Conservation (phyloP, 441 rosid genomes). For the Populus tomentosa region DNA sequence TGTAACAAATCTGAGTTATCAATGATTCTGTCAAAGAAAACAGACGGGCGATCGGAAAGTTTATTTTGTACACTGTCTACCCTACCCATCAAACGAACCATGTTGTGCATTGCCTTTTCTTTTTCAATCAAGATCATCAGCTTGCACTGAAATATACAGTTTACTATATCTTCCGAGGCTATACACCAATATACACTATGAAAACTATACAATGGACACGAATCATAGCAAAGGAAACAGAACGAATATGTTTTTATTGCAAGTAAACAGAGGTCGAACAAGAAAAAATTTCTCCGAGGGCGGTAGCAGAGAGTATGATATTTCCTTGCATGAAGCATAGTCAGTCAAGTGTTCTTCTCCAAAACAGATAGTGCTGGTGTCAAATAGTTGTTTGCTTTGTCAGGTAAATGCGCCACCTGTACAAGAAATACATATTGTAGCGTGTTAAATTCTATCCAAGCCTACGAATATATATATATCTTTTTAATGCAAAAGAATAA, state of each 20-base stretch:
- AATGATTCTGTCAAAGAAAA: background rate
- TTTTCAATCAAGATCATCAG: background rate
- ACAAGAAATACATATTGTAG: background rate
- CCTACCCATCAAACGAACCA: background rate
- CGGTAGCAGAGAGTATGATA: background rate
- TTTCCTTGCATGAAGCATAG: background rate
- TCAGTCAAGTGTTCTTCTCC: constrained; percentile 77
- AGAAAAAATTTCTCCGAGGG: background rate
- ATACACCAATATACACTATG: constrained; percentile 10
- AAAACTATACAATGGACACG: background rate
- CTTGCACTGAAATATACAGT: constrained; percentile 4
- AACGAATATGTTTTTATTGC: background rate
- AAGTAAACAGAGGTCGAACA: background rate
- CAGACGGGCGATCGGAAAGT: background rate
- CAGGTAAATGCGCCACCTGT: constrained; percentile 96
- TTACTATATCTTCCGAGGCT: background rate
- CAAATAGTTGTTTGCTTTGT: constrained; percentile 95
- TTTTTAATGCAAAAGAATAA: too few relatives aligned
- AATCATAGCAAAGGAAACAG: background rate
- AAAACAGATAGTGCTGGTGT: constrained; percentile 86
- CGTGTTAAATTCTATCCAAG: constrained; percentile 4
- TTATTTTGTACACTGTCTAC: background rate
- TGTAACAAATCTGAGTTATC: background rate
- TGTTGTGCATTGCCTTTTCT: background rate
- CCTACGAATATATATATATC: background rate